Evolutionary conservation across 768 basidiomycete genomes (phyloP).

Genomic region (Termitomyces sp.): DNA sequence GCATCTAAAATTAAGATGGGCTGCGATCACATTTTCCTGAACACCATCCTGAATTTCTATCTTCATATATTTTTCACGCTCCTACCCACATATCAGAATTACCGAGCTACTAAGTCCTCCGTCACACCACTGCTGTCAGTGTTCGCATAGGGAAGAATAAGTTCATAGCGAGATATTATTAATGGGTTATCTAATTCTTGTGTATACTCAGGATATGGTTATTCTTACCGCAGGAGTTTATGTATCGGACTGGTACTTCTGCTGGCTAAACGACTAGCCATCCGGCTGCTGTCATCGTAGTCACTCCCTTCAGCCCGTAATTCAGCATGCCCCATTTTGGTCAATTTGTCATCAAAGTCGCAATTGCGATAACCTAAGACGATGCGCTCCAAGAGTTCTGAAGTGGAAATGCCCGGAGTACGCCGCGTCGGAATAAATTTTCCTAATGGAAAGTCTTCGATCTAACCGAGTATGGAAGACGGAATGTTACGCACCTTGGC

Average conservation of each 20-base stretch:
- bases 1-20: no score
- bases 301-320: slow-evolving; percentile 61
- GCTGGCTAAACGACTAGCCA: slow-evolving; percentile 27
- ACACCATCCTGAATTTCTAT: no score
- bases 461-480: neutral
- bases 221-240: neutral
- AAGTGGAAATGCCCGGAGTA: slow-evolving; percentile 93
- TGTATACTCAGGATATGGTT: neutral
- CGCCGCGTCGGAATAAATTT: slow-evolving; percentile 94
- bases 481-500: slow-evolving; percentile 43
- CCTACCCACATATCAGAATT: no score
- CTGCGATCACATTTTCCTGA: no score
- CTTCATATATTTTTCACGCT: no score
- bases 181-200: neutral
- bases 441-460: slow-evolving; percentile 37
- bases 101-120: no score
- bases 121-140: no score
- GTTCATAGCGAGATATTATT: no score
- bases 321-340: slow-evolving; percentile 79
- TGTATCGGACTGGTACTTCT: slow-evolving; percentile 21
- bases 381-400: slow-evolving; percentile 87
- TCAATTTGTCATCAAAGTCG: slow-evolving; percentile 84
- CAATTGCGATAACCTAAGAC: slow-evolving; percentile 80
- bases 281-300: slow-evolving; percentile 35
- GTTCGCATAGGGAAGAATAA: no score